Percentiles rank a stretch among this genome's conserved stretches.
Conservation (phyloP, 179 eudicot species). For the Drosera spatulata region DNA sequence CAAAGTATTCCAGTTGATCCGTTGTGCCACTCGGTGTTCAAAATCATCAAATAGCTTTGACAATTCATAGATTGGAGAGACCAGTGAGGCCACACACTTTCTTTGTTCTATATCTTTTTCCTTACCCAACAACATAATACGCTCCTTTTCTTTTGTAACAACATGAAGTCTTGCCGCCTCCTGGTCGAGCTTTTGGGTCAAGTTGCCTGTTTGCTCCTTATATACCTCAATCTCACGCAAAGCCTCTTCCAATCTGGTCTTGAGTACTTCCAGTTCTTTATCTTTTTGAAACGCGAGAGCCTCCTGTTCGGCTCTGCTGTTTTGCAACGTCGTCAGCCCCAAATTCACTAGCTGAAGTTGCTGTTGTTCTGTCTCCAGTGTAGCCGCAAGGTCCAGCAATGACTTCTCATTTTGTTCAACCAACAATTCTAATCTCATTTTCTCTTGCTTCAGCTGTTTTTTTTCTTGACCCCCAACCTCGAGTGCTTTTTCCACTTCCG, state of each 20-base stretch:
- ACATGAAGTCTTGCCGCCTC: constrained; percentile 14
- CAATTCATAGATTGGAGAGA: constrained; percentile 21
- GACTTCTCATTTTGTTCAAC: constrained; percentile 31
- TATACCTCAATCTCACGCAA: constrained; percentile 25
- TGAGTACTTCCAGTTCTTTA: constrained; percentile 24
- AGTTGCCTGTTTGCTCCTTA: constrained; percentile 15
- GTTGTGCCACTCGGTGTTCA: constrained; percentile 34
- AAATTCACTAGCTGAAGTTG: constrained; percentile 18
- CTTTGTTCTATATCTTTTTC: constrained; percentile 30
- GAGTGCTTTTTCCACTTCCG: constrained; percentile 29
- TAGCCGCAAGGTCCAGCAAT: constrained; percentile 16
- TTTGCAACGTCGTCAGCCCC: constrained; percentile 27
- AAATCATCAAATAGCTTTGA: constrained; percentile 33
- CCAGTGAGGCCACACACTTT: constrained; percentile 34
- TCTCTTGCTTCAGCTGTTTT: constrained; percentile 27
- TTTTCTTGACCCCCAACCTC: constrained; percentile 31
- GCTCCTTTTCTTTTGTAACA: constrained; percentile 23
- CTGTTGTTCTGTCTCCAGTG: constrained; percentile 23
- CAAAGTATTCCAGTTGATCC: constrained; percentile 20
- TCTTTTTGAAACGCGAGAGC: constrained; percentile 16
- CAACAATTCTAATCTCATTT: constrained; percentile 14
- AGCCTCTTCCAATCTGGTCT: constrained; percentile 20
- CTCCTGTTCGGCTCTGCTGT: constrained; percentile 19
- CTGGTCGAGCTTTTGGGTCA: constrained; percentile 28
- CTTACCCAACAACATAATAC: constrained; percentile 15